Conservation (phyloP, 768 basidiomycete species). For the Tephrocybe sp. region DNA sequence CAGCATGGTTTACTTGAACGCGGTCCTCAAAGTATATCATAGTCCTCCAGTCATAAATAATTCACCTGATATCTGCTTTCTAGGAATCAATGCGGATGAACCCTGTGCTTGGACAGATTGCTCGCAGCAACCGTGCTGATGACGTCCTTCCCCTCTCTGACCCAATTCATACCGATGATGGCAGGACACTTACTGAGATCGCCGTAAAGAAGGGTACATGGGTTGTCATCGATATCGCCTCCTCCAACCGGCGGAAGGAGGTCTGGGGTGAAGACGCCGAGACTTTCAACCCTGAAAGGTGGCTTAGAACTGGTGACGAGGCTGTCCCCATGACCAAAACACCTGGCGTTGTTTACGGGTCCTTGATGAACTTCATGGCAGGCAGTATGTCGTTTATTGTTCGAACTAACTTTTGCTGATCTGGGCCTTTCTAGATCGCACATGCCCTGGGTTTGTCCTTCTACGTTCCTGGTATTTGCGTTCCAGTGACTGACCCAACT, state of each 20-base stretch:
- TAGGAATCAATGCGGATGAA: constrained; percentile 9
- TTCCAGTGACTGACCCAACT: background rate
- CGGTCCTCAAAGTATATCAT: background rate
- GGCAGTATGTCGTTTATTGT: constrained; percentile 2
- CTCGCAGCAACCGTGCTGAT: constrained; percentile 4
- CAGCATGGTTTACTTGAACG: constrained; percentile 3
- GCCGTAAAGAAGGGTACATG: constrained; percentile 7
- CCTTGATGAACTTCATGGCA: constrained; percentile 6
- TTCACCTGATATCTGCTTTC: background rate
- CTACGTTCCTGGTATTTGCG: background rate
- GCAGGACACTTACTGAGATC: constrained; percentile 1
- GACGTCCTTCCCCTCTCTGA: constrained; percentile 2
- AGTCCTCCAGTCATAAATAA: background rate
- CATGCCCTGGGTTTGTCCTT: constrained; percentile 6
- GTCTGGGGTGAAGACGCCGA: constrained; percentile 9
- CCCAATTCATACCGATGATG: constrained; percentile 1
- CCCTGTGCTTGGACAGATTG: constrained; percentile 6
- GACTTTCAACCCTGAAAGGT: constrained; percentile 7
- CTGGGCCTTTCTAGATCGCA: background rate
- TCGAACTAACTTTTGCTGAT: background rate
- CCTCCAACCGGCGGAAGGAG: constrained; percentile 7
- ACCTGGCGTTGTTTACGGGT: constrained; percentile 4
- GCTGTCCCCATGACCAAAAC: constrained; percentile 2
- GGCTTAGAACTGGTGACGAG: background rate
- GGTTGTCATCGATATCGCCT: constrained; percentile 7